Percentiles rank a stretch among this genome's conserved stretches.
Conservation (phyloP, 1,139 yeast species). For the Casaregolazyma lundiana region DNA sequence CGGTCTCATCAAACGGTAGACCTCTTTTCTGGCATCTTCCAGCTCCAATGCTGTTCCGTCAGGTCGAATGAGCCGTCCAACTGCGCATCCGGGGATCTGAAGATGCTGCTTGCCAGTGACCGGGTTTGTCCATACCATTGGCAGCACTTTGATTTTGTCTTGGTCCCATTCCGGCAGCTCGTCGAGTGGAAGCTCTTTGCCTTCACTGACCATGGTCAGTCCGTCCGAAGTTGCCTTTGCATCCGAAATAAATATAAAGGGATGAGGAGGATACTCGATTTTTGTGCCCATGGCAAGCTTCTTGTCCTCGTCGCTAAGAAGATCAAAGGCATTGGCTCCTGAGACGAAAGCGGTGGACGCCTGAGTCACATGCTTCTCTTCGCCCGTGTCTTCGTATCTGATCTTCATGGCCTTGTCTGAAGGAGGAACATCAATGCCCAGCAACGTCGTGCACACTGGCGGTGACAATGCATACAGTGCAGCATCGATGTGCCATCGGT, state of each 20-base stretch:
- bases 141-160: slow-evolving; percentile 65
- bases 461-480: slow-evolving; percentile 83
- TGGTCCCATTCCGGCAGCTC: slow-evolving; percentile 79
- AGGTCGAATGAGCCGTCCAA: slow-evolving; percentile 55
- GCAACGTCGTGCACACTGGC: slow-evolving; percentile 75
- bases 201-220: slow-evolving; percentile 76
- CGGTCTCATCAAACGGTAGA: slow-evolving; percentile 73
- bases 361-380: slow-evolving; percentile 60
- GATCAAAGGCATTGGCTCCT: slow-evolving; percentile 69
- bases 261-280: slow-evolving; percentile 87
- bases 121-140: slow-evolving; percentile 92
- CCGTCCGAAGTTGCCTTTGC: slow-evolving; percentile 83
- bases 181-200: slow-evolving; percentile 60
- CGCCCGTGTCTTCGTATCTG: slow-evolving; percentile 63
- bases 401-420: slow-evolving; percentile 41
- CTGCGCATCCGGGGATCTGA: slow-evolving; percentile 85
- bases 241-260: slow-evolving; percentile 76
- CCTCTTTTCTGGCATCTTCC: slow-evolving; percentile 65
- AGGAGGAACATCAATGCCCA: slow-evolving; percentile 74
- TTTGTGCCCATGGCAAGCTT: slow-evolving; percentile 67
- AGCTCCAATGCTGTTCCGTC: slow-evolving; percentile 58
- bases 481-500: slow-evolving; percentile 91
- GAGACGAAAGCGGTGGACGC: slow-evolving; percentile 87
- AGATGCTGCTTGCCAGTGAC: slow-evolving; percentile 75
- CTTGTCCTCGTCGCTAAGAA: slow-evolving; percentile 63